Evolutionary conservation across 805 yeast genomes (phyloP).

Genomic region (Ogataea haglerorum): DNA sequence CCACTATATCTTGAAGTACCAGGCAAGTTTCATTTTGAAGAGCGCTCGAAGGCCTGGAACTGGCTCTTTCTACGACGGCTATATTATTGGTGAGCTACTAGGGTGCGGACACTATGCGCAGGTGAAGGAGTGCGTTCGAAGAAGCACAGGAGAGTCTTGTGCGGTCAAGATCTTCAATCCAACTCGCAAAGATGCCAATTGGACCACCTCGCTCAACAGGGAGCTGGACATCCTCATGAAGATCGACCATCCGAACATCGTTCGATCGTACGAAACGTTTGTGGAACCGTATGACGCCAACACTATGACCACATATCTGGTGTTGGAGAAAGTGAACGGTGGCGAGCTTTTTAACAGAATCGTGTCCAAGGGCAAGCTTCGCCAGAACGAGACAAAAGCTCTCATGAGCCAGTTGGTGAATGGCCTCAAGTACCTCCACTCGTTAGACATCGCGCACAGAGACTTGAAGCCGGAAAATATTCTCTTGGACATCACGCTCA

Average conservation of each 20-base stretch:
- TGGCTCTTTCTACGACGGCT: constrained; percentile 53
- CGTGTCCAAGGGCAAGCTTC: constrained; percentile 56
- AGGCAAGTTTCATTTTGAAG: constrained; percentile 2
- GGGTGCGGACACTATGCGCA: constrained; percentile 81
- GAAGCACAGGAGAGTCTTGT: constrained; percentile 54
- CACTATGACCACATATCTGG: constrained; percentile 54
- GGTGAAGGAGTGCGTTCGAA: constrained; percentile 66
- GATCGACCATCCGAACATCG: constrained; percentile 68
- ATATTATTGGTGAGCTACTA: constrained; percentile 53
- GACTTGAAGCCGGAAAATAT: constrained; percentile 94
- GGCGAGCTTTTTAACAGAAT: constrained; percentile 77
- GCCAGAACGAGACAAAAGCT: constrained; percentile 60
- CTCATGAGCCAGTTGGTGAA: constrained; percentile 47
- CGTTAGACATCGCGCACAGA: constrained; percentile 89
- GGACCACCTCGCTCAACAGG: constrained; percentile 44
- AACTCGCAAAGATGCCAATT: constrained; percentile 28
- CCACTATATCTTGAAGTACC: constrained; percentile 31
- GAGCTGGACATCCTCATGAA: constrained; percentile 65
- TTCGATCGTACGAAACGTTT: constrained; percentile 54
- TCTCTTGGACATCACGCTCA: constrained; percentile 49
- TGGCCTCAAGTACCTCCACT: constrained; percentile 85
- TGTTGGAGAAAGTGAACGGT: constrained; percentile 67
- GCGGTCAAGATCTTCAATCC: constrained; percentile 71
- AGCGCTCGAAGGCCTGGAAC: constrained; percentile 7
- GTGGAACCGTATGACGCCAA: constrained; percentile 48